Evolutionary conservation across 78 protist species (phyloP).

Genomic region (Dictyostelium brefeldianum): DNA sequence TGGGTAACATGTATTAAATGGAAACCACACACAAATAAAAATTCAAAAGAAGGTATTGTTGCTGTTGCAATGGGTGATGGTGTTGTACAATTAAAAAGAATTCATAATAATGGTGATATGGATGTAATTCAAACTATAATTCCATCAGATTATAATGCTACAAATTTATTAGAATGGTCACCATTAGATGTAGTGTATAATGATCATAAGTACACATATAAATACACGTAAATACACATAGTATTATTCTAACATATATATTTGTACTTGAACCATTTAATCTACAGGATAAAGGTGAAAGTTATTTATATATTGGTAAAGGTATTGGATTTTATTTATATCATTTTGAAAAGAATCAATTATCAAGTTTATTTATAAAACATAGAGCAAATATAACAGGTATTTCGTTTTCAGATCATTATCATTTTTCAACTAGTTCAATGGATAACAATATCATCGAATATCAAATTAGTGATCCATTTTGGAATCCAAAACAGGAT

Average conservation of each 20-base stretch:
- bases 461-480: background rate
- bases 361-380: conserved; percentile 4
- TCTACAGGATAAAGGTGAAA: conserved; percentile 14
- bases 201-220: too few relatives aligned
- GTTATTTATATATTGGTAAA: background rate
- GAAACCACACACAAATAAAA: background rate
- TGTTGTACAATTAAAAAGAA: background rate
- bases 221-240: background rate
- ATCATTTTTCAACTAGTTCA: conserved; percentile 19
- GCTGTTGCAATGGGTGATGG: conserved; percentile 8
- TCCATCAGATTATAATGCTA: background rate
- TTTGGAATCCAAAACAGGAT: background rate
- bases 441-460: conserved; percentile 22
- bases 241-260: background rate
- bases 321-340: conserved; percentile 39
- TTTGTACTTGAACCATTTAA: background rate
- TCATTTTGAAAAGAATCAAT: background rate
- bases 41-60: background rate
- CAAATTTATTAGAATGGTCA: background rate
- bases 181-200: background rate
- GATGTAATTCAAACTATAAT: background rate
- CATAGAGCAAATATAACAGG: conserved; percentile 1
- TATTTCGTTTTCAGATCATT: conserved; percentile 12
- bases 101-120: background rate
- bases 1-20: background rate